Evolutionary conservation across 2,329 filamentous ascomycete genomes (phyloP), one percentile per base, ranked within the genome.

Genomic region (Botryotinia narcissicola): DNA sequence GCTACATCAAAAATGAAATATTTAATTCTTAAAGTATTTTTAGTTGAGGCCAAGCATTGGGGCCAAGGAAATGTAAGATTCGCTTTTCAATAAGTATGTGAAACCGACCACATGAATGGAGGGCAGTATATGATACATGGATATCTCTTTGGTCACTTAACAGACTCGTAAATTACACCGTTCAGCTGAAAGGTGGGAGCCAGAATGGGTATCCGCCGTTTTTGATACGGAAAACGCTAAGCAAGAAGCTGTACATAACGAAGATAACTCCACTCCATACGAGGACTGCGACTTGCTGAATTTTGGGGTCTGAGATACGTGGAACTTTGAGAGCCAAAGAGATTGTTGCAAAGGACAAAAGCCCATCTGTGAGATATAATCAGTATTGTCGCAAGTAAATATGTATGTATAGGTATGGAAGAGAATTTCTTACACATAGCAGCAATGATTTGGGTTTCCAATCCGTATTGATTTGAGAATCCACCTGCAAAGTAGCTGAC

Each of bases 361-460:
- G 83, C 60, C 92, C 93, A 79, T 93, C 93, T 92, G 72, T 42
- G 68, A 25, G 32, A 32, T 35, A 25, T 35, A 35, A 57, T 75
- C 70, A 76, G 75, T 29, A 75, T 61, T 63, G 68, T 18, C n/a
- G 64, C 29, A 22, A 57, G 16, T 54, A 64, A 14, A 42, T 18
- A 59, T 57, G 14, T 18, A 18, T 37, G 14, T 18, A 18, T 37
- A 22, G 32, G 16, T 14, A 74, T 59, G 88, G 32, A 7, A 16
- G 32, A 46, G 10, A 9, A 63, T 16, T n/a, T 40, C 93, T 86
- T 90, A 98, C 95, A 98, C 76, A 98, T 91, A 46, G 93, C 94
- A 74, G 95, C 96, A 71, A 99, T 85, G 76, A 99, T 95, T 84
- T 99, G 96, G 3, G 95, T 97, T 84, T 99, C 96, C 78, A 99